Evolutionary conservation across 805 yeast species (phyloP), one percentile per base, ranked within the genome.

Genomic region (Pichia pseudocactophila): DNA sequence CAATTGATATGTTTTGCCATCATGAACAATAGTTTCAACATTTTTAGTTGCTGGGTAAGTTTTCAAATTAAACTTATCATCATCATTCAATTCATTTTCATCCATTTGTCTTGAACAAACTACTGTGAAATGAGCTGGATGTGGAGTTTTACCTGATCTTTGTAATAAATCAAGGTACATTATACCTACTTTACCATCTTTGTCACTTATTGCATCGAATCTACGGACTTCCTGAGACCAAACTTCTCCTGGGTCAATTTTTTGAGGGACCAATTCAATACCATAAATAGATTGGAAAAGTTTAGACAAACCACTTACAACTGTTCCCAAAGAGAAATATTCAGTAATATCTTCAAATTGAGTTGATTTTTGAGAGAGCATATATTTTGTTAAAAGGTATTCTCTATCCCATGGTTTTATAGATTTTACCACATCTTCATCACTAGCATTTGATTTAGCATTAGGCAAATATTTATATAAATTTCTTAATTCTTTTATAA

Each of bases 51-150:
- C 55, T 27, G 54, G 53, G 36, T 49, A 35, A 49, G 66, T 33
- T 12, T 12, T n/a, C 55, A 68, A 41, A 45, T 56, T 50, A 54
- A 68, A 63, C 28, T 50, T 55, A 42, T 64, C 64, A 17, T 69
- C 69, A 7, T 60, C 64, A 35, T 58, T 60, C 41, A 63, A 58
- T 52, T 78, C 82, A 41, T 70, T 72, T 0, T 71, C 69, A 52
- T 79, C 78, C 13, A 87, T 73, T 54, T 78, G 76, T 50, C 97
- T 73, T n/a, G 96, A 85, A 55, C 97, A 92, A 48, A 92, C 87
- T 7, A 92, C 85, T 0, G 97, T 92, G 63, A 86, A 92, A 63
- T 92, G 98, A 0, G 97, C 95, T 1, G 98, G 97, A 45, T 82
- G 78, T 1, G 86, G 79, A 1, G 83, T 76, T 59, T 84, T 84